Base-by-base conservation (phyloP, 2,329 filamentous ascomycete species). In the Teratosphaeria epicoccoides region DNA sequence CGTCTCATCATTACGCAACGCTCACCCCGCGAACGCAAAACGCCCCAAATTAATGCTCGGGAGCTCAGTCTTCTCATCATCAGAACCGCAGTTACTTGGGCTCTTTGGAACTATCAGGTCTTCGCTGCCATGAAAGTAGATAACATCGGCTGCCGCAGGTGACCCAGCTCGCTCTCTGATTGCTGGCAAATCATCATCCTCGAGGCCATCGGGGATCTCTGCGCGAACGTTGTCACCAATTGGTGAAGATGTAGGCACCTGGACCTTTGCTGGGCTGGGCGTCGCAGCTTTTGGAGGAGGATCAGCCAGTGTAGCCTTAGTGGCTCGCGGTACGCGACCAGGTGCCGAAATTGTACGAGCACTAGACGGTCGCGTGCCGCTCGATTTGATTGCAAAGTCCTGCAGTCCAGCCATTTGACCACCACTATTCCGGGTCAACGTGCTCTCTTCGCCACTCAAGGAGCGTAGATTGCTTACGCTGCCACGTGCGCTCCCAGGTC, bases 61-160 rank as follows among this genome's bases (percentile, higher is more conserved):
- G 43, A 63, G 62, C 1, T 64, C 59, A 43, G 63, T 63, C 29
- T 68, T 66, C 17, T 54, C 63, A 40, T 69, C 68, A 4, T 50
- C 64, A 1, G 68, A 64, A 24, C 64, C 66, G 37, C 70, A 68
- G 14, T 61, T 67, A 29, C 70, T 69, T 17, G 65, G 65, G 57
- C 73, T 76, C 43, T 74, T 68, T 0, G 71, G 72, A 0, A 75
- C 65, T 12, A 76, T 58, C 17, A 74, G 52, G 47, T 76, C 73
- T 55, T 76, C 73, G 53, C 73, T 76, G 11, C 73, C 73, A 53
- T 69, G 68, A 6, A 67, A 46, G 1, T 60, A 57, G 12, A 59
- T 59, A 24, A 57, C 52, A 14, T 52, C 48, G 24, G 62, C 56
- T 10, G 62, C 57, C 3, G 26, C 20, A 20, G 51, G 44, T 22